These are phyloP conservation scores for Calonectria honghensis DNA, from an alignment of 2,329 filamentous ascomycete genomes.

Conservation along the genomic window DNA sequence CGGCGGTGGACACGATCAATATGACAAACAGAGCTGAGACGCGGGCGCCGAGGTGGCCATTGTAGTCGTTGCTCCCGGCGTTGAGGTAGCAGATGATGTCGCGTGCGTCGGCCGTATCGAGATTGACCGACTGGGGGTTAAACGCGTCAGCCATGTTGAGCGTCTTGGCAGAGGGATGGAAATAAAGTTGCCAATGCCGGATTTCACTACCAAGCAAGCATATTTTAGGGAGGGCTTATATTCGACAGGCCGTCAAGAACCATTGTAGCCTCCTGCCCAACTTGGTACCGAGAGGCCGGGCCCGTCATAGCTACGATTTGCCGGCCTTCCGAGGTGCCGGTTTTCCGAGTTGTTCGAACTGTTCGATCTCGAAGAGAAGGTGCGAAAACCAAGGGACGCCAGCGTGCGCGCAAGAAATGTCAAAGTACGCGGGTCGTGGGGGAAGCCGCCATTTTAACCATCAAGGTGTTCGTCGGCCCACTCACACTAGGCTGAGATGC, in stretches of 20 bases:
- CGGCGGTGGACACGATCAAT: not conserved
- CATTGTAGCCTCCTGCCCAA: constrained; percentile 1
- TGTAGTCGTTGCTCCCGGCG: not conserved
- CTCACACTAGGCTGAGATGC: not conserved
- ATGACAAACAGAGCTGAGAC: not conserved
- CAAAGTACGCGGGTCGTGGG: not conserved
- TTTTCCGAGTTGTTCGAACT: not conserved
- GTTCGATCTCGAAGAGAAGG: not conserved
- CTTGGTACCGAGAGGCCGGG: not conserved
- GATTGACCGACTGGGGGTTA: not conserved
- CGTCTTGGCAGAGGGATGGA: not conserved
- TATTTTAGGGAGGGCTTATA: not conserved
- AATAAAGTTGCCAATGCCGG: not conserved
- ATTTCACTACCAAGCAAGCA: not conserved
- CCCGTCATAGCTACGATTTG: not conserved
- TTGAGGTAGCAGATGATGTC: not conserved
- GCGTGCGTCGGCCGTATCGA: not conserved
- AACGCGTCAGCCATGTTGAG: not conserved
- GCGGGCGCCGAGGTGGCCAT: not conserved
- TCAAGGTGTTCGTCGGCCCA: not conserved
- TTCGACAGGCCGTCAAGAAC: not conserved
- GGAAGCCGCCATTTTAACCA: constrained; percentile 1
- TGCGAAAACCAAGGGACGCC: not conserved
- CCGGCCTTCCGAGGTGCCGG: not conserved
- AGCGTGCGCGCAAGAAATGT: not conserved